Percentiles rank a stretch among this genome's conserved stretches.
Evolutionary conservation across 495 filamentous ascomycete species (phyloP).

Genomic region (Cetradonia linearis): DNA sequence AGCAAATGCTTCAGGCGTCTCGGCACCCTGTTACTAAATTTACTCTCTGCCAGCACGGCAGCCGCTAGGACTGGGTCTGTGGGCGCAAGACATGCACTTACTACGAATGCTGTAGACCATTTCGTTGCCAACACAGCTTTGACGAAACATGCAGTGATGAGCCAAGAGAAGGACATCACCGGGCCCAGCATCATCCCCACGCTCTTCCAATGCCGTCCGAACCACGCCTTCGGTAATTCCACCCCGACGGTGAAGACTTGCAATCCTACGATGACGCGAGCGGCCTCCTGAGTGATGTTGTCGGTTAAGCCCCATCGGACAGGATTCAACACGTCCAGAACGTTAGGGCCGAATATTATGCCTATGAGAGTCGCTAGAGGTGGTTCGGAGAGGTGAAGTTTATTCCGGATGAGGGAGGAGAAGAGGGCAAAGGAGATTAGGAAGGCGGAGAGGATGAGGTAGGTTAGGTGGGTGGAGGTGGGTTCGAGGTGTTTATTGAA

Average conservation of each 20-base stretch:
- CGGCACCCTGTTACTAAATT: constrained; percentile 37
- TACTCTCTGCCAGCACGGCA: constrained; percentile 35
- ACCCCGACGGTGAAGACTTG: constrained; percentile 42
- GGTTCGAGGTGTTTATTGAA: constrained; percentile 33
- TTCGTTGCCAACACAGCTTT: constrained; percentile 31
- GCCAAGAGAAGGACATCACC: constrained; percentile 42
- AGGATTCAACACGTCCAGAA: constrained; percentile 31
- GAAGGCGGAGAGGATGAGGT: constrained; percentile 36
- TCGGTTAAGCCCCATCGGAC: constrained; percentile 36
- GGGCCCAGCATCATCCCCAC: constrained; percentile 39
- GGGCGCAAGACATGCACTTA: constrained; percentile 41
- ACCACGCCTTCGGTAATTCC: constrained; percentile 38
- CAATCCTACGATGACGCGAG: constrained; percentile 37
- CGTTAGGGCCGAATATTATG: constrained; percentile 36
- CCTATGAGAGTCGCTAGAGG: constrained; percentile 40
- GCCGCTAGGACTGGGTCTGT: constrained; percentile 44
- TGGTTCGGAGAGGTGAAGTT: constrained; percentile 43
- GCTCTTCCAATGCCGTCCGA: constrained; percentile 34
- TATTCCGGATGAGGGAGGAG: constrained; percentile 38
- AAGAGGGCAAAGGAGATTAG: constrained; percentile 41
- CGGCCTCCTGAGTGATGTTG: constrained; percentile 36
- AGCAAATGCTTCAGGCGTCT: constrained; percentile 37
- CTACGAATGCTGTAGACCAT: constrained; percentile 33
- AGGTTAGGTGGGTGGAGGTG: constrained; percentile 37
- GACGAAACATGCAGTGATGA: constrained; percentile 36